These are phyloP conservation scores for Pythium brassicae DNA, from an alignment of 352 stramenopile species.

Conservation along the genomic window DNA sequence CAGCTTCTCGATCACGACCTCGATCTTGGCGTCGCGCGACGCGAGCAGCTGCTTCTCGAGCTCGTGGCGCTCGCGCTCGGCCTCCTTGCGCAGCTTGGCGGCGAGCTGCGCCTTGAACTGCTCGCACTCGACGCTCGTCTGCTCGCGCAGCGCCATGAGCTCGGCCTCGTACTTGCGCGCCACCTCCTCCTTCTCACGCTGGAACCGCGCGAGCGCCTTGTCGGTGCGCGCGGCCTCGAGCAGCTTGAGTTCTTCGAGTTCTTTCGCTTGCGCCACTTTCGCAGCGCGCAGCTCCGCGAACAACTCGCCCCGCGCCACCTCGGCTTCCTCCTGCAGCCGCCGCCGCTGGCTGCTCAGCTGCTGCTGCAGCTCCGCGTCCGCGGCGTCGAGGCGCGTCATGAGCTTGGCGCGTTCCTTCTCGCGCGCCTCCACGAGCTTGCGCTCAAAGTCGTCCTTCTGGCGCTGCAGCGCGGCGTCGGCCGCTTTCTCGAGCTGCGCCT, in stretches of 20 bases:
- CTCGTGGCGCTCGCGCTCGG: conserved; percentile 50
- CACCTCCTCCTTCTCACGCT: conserved; percentile 67
- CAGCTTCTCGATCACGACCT: conserved; percentile 78
- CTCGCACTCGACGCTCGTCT: conserved; percentile 58
- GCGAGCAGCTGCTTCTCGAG: conserved; percentile 69
- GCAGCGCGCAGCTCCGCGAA: conserved; percentile 38
- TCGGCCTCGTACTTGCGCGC: conserved; percentile 60
- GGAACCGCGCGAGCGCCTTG: conserved; percentile 26
- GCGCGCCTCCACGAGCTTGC: conserved; percentile 59
- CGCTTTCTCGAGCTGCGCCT: conserved; percentile 56
- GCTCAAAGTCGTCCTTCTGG: conserved; percentile 67
- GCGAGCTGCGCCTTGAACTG: conserved; percentile 56
- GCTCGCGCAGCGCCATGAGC: conserved; percentile 41
- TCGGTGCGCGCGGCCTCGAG: conserved; percentile 36
- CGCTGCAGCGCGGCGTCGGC: conserved; percentile 42
- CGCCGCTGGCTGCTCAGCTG: conserved; percentile 67
- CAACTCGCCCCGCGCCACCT: conserved; percentile 55
- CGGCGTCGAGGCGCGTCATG: conserved; percentile 63
- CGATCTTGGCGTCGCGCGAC: conserved; percentile 73
- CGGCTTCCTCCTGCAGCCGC: conserved; percentile 66
- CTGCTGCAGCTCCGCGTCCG: conserved; percentile 74
- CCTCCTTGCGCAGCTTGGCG: conserved; percentile 49
- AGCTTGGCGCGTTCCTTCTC: conserved; percentile 78
- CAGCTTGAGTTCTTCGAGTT: conserved; percentile 58
- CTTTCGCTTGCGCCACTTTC: conserved; percentile 49